Base-by-base conservation (phyloP, 1,139 yeast species). In the Sugiyamaella sp. region DNA sequence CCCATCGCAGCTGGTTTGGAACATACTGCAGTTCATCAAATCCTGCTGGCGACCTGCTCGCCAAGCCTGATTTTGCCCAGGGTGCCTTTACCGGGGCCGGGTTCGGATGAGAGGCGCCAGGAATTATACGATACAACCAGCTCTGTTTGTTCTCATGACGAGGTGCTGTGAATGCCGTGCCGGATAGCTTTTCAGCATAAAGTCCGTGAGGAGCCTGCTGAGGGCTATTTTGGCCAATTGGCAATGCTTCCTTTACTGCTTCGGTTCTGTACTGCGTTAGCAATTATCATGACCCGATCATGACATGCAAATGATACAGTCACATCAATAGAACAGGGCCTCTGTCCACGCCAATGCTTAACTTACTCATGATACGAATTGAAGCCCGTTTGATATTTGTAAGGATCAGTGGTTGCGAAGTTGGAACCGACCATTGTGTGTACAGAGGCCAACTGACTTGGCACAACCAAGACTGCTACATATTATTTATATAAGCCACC, bases 121-220 rank as follows among this genome's bases (percentile, higher is more conserved):
- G 68, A 21, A 59, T 41, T 39, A 62, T 63, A 22, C 68, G 58
- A 53, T 65, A 65, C 35, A 62, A 53, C 68, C 68, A 64, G 17
- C 65, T 43, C 37, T 66, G 69, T 47, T 61, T 58, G 53, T 63
- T 64, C 47, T 61, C 60, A 25, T 53, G 51, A 33, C 69, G 51
- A 19, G 69, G 69, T 25, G 66, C 66, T 3, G 67, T 65, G 46
- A 66, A 66, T 2, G 69, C 66, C 1, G 68, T 64, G 4, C 69
- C 69, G 2, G 68, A 62, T 3, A 66, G 55, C 56, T 66, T 65
- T 54, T 66, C 69, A 6, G 69, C 65, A 44, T 62, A 64, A 24
- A 66, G 62, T 1, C 68, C 68, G 22, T 54, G 52, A 1, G 66
- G 63, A 17, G 57, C 57, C 32, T 62, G 55, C 37, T 64, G 67